phyloP scores from a whole-genome alignment of 257 asterid species.

The Fraxinus pennsylvanica region DNA sequence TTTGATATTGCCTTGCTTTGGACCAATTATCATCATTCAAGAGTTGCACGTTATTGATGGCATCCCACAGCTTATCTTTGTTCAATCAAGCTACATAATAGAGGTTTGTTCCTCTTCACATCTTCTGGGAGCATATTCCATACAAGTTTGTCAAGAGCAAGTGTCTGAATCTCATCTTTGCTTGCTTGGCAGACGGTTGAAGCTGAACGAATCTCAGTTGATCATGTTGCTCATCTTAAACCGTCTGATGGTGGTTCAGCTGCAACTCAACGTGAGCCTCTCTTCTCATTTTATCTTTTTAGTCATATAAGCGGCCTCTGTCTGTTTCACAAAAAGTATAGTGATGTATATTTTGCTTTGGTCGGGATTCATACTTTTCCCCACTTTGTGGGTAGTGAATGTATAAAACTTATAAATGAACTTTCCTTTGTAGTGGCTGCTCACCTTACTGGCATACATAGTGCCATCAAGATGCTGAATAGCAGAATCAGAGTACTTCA shows the following conservation, averaged over 20 bases:
- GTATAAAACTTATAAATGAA: neutral
- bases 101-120: conserved; percentile 55
- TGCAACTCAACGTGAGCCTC: conserved; percentile 82
- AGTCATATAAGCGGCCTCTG: conserved; percentile 6
- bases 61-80: conserved; percentile 89
- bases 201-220: conserved; percentile 96
- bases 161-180: conserved; percentile 9
- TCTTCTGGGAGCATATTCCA: conserved; percentile 6
- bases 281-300: conserved; percentile 8
- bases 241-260: conserved; percentile 99
- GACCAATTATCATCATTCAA: conserved; percentile 41
- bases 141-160: conserved; percentile 18
- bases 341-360: neutral
- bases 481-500: conserved; percentile 86
- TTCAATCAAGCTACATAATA: conserved; percentile 78
- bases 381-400: neutral
- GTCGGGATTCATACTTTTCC: neutral
- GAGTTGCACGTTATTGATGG: conserved; percentile 95
- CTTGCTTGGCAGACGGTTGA: conserved; percentile 76
- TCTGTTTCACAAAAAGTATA: neutral
- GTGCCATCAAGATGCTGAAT: conserved; percentile 94
- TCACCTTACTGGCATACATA: conserved; percentile 93
- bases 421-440: conserved; percentile 73
- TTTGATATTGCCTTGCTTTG: conserved; percentile 11
- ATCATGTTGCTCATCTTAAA: conserved; percentile 95